These are phyloP conservation scores for Rhodotorula toruloides DNA, from an alignment of 768 basidiomycete genomes.

Conservation along the genomic window DNA sequence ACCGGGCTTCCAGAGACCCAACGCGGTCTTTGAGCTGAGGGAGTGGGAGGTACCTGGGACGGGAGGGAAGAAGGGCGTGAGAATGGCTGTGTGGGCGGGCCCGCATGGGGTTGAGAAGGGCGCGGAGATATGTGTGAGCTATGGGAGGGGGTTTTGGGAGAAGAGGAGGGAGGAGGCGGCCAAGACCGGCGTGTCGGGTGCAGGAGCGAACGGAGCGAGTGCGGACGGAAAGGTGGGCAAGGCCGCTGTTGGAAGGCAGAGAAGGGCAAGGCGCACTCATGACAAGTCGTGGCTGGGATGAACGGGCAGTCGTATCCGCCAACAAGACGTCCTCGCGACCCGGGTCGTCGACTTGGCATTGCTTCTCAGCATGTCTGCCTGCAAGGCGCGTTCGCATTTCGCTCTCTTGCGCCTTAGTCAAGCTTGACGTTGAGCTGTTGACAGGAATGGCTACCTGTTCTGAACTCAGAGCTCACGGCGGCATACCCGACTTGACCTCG, in stretches of 20 bases:
- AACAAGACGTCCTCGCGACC: no score
- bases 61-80: conserved; percentile 44
- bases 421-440: no score
- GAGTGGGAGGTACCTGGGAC: conserved; percentile 4
- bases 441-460: no score
- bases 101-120: conserved; percentile 63
- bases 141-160: conserved; percentile 56
- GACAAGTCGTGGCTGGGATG: no score
- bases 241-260: background rate
- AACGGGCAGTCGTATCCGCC: no score
- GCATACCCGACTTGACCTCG: no score
- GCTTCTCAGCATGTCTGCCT: no score
- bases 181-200: conserved; percentile 45
- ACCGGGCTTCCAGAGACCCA: conserved; percentile 54
- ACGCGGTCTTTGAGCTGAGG: conserved; percentile 61
- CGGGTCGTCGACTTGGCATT: no score
- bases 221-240: background rate
- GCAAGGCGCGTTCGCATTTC: no score
- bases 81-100: conserved; percentile 71
- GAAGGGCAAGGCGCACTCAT: no score
- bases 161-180: conserved; percentile 65
- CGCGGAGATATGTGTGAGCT: conserved; percentile 78
- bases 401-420: no score
- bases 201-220: background rate
- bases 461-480: no score